phyloP scores from a whole-genome alignment of 176 grass and related monocot genomes.

The Phragmites australis region DNA sequence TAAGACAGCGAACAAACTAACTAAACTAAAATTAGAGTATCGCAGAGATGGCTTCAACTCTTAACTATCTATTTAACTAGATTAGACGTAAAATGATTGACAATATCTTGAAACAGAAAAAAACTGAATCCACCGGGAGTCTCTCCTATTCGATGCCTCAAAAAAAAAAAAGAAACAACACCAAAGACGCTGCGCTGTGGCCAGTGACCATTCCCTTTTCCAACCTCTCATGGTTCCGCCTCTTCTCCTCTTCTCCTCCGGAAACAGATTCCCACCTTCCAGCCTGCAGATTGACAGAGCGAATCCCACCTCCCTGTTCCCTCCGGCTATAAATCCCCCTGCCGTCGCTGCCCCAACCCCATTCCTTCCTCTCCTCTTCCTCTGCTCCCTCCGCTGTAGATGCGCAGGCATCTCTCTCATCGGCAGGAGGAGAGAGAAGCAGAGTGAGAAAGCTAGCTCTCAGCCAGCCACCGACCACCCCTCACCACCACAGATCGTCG shows the following conservation, averaged over 20 bases:
- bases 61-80: too few species aligned
- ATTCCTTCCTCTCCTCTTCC: conserved; percentile 2
- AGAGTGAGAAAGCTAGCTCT: not conserved
- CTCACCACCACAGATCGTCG: not conserved
- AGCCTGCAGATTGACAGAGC: not conserved
- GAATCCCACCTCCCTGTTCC: conserved; percentile 4
- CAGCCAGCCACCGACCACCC: conserved; percentile 6
- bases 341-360: conserved; percentile 16
- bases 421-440: not conserved
- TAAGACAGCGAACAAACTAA: too few species aligned
- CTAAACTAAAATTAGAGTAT: too few species aligned
- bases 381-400: not conserved
- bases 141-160: too few species aligned
- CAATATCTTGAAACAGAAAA: too few species aligned
- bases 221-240: not conserved
- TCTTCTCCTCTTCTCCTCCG: not conserved
- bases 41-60: too few species aligned
- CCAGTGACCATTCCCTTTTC: not conserved
- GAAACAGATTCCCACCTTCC: conserved; percentile 3
- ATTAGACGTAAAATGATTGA: too few species aligned
- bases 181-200: too few species aligned
- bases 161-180: too few species aligned
- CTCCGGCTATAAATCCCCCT: conserved; percentile 29
- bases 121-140: too few species aligned
- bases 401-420: not conserved